phyloP scores from a whole-genome alignment of 2,329 filamentous ascomycete genomes.

The Xylaria sp. region DNA sequence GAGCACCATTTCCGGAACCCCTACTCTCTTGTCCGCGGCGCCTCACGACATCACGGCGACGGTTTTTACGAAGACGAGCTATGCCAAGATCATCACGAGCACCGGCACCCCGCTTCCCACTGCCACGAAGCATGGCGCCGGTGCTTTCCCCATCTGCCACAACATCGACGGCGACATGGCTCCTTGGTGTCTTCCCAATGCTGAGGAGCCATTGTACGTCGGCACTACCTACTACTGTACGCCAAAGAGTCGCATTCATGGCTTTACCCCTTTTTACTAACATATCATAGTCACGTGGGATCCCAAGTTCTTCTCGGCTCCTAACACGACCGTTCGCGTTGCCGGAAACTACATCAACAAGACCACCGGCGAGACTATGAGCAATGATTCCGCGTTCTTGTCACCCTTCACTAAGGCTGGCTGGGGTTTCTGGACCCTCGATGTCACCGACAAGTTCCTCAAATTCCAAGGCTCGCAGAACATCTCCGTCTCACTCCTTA shows the following conservation, averaged over 20 bases:
- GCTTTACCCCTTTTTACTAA: slow-evolving; percentile 1
- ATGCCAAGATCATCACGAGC: slow-evolving; percentile 28
- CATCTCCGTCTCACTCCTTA: slow-evolving; percentile 44
- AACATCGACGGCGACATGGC: slow-evolving; percentile 43
- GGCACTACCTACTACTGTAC: slow-evolving; percentile 48
- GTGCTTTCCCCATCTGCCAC: slow-evolving; percentile 46
- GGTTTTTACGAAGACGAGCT: slow-evolving; percentile 33
- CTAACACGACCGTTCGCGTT: slow-evolving; percentile 35
- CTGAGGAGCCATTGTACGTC: slow-evolving; percentile 40
- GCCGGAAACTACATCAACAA: slow-evolving; percentile 30
- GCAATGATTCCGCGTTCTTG: slow-evolving; percentile 36
- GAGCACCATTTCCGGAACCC: slow-evolving; percentile 43
- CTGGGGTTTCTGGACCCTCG: slow-evolving; percentile 46
- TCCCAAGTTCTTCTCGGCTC: slow-evolving; percentile 44
- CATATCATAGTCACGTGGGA: slow-evolving; percentile 51
- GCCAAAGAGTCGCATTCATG: background rate
- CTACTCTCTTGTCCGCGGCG: slow-evolving; percentile 36
- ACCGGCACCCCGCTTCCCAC: slow-evolving; percentile 44
- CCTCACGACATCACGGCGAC: slow-evolving; percentile 40
- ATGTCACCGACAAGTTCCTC: slow-evolving; percentile 37
- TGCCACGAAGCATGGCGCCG: slow-evolving; percentile 36
- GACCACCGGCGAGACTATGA: slow-evolving; percentile 30
- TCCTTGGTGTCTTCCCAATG: slow-evolving; percentile 48
- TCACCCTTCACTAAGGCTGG: slow-evolving; percentile 35
- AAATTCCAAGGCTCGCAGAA: slow-evolving; percentile 38